These are phyloP conservation scores for Penicillium rolfsii DNA, from an alignment of 2,329 filamentous ascomycete genomes.

Conservation along the genomic window DNA sequence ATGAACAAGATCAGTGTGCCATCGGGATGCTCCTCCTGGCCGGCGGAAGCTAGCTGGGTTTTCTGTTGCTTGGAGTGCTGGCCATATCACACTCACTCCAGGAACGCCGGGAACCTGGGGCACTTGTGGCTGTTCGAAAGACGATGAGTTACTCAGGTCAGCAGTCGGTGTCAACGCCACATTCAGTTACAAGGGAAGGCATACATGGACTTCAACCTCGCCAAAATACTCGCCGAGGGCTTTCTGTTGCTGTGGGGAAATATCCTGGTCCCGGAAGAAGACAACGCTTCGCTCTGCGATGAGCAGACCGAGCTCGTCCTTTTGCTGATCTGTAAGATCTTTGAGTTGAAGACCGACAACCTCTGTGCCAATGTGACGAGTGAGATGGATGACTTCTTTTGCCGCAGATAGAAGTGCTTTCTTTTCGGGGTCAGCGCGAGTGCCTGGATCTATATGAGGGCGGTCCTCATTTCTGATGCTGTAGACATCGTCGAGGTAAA, in stretches of 20 bases:
- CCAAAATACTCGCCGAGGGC: constrained; percentile 66
- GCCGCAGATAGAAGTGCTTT: constrained; percentile 63
- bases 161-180: background rate
- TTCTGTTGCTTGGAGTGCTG: constrained; percentile 67
- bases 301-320: constrained; percentile 64
- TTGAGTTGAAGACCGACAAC: constrained; percentile 67
- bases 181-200: constrained; percentile 28
- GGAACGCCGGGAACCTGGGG: constrained; percentile 69
- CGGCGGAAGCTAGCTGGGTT: constrained; percentile 63
- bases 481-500: constrained; percentile 71
- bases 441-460: constrained; percentile 62
- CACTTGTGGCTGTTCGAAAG: constrained; percentile 62
- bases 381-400: constrained; percentile 65
- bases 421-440: constrained; percentile 67
- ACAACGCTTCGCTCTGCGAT: constrained; percentile 68
- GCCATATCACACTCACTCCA: constrained; percentile 71
- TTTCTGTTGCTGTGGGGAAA: constrained; percentile 65
- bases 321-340: constrained; percentile 61
- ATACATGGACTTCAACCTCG: constrained; percentile 69
- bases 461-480: constrained; percentile 64
- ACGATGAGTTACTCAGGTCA: background rate
- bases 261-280: constrained; percentile 66
- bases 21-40: constrained; percentile 68
- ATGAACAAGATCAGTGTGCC: constrained; percentile 73
- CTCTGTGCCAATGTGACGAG: constrained; percentile 65